A percentile compares a stretch with the other conserved stretches of the same genome.
These are phyloP conservation scores for Begonia peltatifolia DNA, from an alignment of 306 rosid species.

Conservation along the genomic window DNA sequence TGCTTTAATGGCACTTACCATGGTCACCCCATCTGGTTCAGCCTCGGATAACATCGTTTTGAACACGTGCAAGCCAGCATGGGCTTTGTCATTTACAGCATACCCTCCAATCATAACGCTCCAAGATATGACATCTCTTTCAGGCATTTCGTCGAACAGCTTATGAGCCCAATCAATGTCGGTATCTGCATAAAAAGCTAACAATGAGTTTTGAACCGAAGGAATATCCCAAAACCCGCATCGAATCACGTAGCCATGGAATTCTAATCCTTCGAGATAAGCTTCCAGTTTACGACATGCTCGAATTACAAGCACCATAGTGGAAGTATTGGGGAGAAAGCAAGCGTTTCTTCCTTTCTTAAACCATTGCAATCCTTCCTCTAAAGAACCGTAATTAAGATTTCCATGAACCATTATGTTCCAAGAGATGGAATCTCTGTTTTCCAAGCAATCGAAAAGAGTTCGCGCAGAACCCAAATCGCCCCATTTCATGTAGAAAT, in stretches of 20 bases:
- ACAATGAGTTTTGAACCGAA: slow-evolving; percentile 24
- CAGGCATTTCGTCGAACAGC: slow-evolving; percentile 32
- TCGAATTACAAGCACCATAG: slow-evolving; percentile 31
- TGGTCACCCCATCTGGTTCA: slow-evolving; percentile 27
- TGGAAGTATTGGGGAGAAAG: slow-evolving; percentile 28
- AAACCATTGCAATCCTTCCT: slow-evolving; percentile 27
- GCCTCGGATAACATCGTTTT: slow-evolving; percentile 17
- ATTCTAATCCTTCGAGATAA: slow-evolving; percentile 8
- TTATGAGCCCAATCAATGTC: slow-evolving; percentile 17
- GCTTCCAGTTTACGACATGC: slow-evolving; percentile 19
- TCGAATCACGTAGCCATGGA: slow-evolving; percentile 20
- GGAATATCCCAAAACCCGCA: slow-evolving; percentile 13
- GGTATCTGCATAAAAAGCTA: slow-evolving; percentile 17
- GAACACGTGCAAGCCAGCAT: slow-evolving; percentile 19
- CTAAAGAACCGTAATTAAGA: slow-evolving; percentile 16
- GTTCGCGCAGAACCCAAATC: slow-evolving; percentile 18
- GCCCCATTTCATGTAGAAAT: slow-evolving; percentile 26
- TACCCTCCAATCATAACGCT: slow-evolving; percentile 32
- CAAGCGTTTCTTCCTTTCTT: slow-evolving; percentile 12
- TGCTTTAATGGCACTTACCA: slow-evolving; percentile 32
- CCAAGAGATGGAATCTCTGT: slow-evolving; percentile 32
- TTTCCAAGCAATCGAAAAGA: slow-evolving; percentile 13
- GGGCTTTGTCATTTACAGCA: slow-evolving; percentile 17
- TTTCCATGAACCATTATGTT: slow-evolving; percentile 24
- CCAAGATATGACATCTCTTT: slow-evolving; percentile 32